A percentile compares a stretch with the other conserved stretches of the same genome.
Evolutionary conservation across 352 stramenopile species (phyloP).

Genomic region (Pythium phragmiticola): DNA sequence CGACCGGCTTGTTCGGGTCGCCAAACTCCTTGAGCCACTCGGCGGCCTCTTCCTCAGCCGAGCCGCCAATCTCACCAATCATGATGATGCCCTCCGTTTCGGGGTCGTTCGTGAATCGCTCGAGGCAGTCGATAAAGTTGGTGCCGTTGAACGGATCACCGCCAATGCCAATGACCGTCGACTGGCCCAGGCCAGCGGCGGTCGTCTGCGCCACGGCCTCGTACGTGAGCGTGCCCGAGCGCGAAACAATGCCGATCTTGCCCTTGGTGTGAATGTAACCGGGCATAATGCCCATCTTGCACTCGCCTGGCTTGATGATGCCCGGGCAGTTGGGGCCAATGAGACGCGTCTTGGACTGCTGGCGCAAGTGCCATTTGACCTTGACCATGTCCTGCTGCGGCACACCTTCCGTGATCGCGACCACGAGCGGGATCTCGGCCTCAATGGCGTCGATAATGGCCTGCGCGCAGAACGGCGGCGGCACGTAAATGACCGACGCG

Average conservation of each 20-base stretch:
- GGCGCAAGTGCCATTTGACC: slow-evolving; percentile 94
- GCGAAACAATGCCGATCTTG: slow-evolving; percentile 99
- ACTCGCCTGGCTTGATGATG: slow-evolving; percentile 99
- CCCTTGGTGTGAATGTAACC: slow-evolving; percentile 98
- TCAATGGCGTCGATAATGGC: slow-evolving; percentile 99
- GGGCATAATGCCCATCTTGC: slow-evolving; percentile 99
- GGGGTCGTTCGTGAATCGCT: slow-evolving; percentile 99
- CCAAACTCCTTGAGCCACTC: slow-evolving; percentile 98
- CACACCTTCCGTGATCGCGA: slow-evolving; percentile 99
- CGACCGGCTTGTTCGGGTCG: slow-evolving; percentile 98
- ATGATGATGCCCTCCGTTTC: slow-evolving; percentile 99
- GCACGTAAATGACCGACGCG: slow-evolving; percentile 99
- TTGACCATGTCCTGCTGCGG: slow-evolving; percentile 99
- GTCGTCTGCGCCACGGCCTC: slow-evolving; percentile 99
- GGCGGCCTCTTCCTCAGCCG: slow-evolving; percentile 97
- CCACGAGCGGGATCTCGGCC: slow-evolving; percentile 94
- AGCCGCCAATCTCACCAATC: slow-evolving; percentile 99
- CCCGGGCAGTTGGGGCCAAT: slow-evolving; percentile 99
- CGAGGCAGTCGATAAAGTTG: slow-evolving; percentile 99
- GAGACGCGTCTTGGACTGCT: slow-evolving; percentile 94
- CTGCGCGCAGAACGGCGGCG: slow-evolving; percentile 96
- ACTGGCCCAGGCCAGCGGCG: slow-evolving; percentile 95
- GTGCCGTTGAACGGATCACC: slow-evolving; percentile 99
- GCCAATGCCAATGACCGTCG: slow-evolving; percentile 99
- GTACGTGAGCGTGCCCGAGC: slow-evolving; percentile 98